Evolutionary conservation across 306 rosid genomes (phyloP), one percentile per base, ranked within the genome.

Genomic region (Sophora flavescens): DNA sequence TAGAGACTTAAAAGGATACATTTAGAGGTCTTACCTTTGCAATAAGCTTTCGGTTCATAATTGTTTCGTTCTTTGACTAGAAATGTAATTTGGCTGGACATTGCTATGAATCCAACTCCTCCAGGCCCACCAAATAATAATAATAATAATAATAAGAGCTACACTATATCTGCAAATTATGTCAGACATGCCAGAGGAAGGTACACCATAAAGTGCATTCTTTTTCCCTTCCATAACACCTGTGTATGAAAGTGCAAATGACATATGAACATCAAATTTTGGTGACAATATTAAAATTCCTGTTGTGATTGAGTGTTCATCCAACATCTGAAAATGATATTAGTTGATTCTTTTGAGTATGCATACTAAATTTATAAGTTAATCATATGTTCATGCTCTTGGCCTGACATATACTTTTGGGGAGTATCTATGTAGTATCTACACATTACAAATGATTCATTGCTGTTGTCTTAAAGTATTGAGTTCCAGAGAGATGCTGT

Each of bases 31-130:
- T 63, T 72, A 36, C 13, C 28, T 63, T 18, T 30, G 61, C 8
- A 30, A 52, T 42, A 52, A 17, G 68, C n/a, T 50, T 48, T 78
- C 38, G 15, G 14, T 30, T 32, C 33, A 62, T 79, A 71, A 78
- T 11, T 79, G 22, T 15, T 70, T 62, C 51, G 53, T 39, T 7
- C 66, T 71, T 60, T 36, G 51, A 53, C 33, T 53, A 42, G 12
- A 71, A 53, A 61, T 38, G 22, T 8, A 36, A 41, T 44, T 63
- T 63, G 18, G 51, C 18, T 38, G 47, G 56, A 50, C 42, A 33
- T 48, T 39, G 30, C 8, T 47, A 26, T 33, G 48, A 26, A 6
- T 38, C 38, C 15, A 2, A 41, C 42, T 38, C 38, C 15, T 2
- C 52, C 42, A 4, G 18, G 48, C 22, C 33, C 39, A 4, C 6